Base-by-base conservation (phyloP, 2,329 filamentous ascomycete genomes). In the Parasarocladium wereldwijsianum region DNA sequence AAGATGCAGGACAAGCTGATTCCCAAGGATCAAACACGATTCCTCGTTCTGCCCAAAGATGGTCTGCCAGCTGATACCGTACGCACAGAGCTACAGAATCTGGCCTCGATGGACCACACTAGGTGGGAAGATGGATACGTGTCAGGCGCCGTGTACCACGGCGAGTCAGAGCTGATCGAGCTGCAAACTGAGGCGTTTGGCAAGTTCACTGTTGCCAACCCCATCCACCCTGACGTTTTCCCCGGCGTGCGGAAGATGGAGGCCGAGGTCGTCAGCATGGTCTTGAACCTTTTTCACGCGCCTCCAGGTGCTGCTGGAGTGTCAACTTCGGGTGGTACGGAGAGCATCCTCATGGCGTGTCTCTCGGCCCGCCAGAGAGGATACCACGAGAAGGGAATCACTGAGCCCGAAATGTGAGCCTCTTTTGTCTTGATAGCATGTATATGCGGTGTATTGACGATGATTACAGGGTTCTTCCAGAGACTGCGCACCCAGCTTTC, bases 191-290 rank as follows among this genome's bases (percentile, higher is more conserved):
- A 94, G 50, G 87, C 90, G 1, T 96, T 87, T 63, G 80, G 81
- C 40, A 80, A 81, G 54, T 98, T 98, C 52, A 87, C 85, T 29
- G 90, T 98, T 17, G 71, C 85, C 22, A 98, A 98, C 53, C 90
- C 90, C 3, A 90, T 98, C 42, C 90, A 98, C 52, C 90, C 90
- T 6, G 90, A 98, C 57, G 87, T 98, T 24, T 98, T 98, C 58
- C 90, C 90, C 11, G 90, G 87, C 17, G 86, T 98, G 31, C 68
- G 90, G 45, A 98, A 98, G 70, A 98, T 98, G 90, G 90, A 98
- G 62, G 87, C 90, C 25, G 90, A 98, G 60, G 64, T 98, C 37
- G 90, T 98, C 31, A 80, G 86, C 40, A 98, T 98, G 87, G 85
- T 92, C 17, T 61, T 93, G 36, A 70, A 71, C 25, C 60, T 98